Conservation (phyloP, 2,329 filamentous ascomycete species). For the Aspergillus persii region DNA sequence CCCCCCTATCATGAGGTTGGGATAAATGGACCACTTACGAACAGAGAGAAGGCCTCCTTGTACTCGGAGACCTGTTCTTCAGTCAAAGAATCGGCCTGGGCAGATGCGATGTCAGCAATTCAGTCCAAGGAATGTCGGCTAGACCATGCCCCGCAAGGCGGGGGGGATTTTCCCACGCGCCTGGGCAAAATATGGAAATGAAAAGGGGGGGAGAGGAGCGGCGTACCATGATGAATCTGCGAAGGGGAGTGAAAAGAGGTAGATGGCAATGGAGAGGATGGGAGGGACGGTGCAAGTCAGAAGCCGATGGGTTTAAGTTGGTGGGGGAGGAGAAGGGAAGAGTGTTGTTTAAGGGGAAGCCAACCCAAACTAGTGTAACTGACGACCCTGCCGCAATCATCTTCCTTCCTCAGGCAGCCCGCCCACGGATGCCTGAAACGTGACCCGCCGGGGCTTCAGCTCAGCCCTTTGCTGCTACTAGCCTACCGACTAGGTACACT, state of each 20-base stretch:
- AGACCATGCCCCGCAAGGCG: constrained; percentile 35
- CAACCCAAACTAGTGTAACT: constrained; percentile 3
- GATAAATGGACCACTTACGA: constrained; percentile 67
- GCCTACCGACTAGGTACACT: no score
- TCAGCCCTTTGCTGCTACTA: neutral
- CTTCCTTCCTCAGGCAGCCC: constrained; percentile 19
- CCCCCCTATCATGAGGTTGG: neutral
- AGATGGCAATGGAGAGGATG: constrained; percentile 6
- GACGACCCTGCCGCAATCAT: constrained; percentile 9
- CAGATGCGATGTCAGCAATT: constrained; percentile 27
- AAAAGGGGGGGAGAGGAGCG: neutral
- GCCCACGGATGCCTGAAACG: constrained; percentile 20
- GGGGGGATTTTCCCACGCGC: constrained; percentile 23
- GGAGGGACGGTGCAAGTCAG: constrained; percentile 5
- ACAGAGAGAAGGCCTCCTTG: constrained; percentile 99
- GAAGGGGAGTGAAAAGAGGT: neutral
- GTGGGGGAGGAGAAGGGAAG: constrained; percentile 14
- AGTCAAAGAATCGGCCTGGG: constrained; percentile 92
- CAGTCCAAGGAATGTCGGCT: constrained; percentile 16
- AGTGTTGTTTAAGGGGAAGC: constrained; percentile 23
- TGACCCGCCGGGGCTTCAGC: constrained; percentile 15
- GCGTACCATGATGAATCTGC: constrained; percentile 33
- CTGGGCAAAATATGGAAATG: constrained; percentile 2
- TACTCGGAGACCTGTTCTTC: constrained; percentile 99
- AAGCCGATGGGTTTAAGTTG: constrained; percentile 21